phyloP scores from a whole-genome alignment of 441 rosid genomes.

The Gossypium gossypioides region DNA sequence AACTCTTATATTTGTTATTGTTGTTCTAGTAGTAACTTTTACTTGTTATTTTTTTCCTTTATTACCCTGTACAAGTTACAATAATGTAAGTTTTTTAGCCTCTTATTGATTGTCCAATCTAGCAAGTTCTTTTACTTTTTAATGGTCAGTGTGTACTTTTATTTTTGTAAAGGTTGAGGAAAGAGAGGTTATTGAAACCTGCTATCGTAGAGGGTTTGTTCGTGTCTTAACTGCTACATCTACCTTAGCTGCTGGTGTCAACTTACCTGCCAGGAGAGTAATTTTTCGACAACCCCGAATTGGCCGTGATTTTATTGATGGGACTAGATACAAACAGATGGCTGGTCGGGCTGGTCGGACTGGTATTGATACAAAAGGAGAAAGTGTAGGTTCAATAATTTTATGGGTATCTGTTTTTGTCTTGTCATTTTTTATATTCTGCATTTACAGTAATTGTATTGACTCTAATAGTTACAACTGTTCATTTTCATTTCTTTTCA shows the following conservation, averaged over 20 bases:
- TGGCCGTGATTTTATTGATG: constrained; percentile 92
- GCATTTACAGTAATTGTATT: background rate
- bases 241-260: constrained; percentile 97
- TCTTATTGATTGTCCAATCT: background rate
- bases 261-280: constrained; percentile 95
- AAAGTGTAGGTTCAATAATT: constrained; percentile 63
- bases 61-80: constrained; percentile 1
- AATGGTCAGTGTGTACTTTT: constrained; percentile 9
- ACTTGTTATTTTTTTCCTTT: background rate
- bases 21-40: constrained; percentile 1
- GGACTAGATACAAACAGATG: constrained; percentile 97
- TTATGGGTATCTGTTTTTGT: constrained; percentile 4
- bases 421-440: background rate
- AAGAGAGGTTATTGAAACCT: constrained; percentile 88
- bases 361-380: constrained; percentile 96
- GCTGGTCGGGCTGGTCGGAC: constrained; percentile 98
- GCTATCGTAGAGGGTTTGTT: constrained; percentile 85
- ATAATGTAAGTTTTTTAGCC: background rate
- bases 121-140: constrained; percentile 1
- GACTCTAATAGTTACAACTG: background rate
- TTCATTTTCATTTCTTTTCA: constrained; percentile 3
- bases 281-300: constrained; percentile 94
- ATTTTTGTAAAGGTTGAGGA: constrained; percentile 67
- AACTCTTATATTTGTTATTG: constrained; percentile 12
- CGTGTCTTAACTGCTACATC: constrained; percentile 95